These are phyloP conservation scores for Backusella mclennaniae DNA, from an alignment of 192 early-diverging fungal species.

Conservation along the genomic window DNA sequence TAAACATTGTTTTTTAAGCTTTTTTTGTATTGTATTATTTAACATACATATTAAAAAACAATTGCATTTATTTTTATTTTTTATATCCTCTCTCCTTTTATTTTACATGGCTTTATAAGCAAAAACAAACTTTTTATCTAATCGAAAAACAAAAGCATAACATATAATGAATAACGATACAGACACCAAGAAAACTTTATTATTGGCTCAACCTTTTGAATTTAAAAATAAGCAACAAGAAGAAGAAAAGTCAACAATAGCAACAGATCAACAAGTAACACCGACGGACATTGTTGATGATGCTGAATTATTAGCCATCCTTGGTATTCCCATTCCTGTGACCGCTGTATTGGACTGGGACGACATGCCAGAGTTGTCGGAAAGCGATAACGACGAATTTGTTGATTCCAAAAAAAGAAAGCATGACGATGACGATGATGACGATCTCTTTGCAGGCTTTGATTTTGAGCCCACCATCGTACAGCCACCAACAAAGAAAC, in stretches of 20 bases:
- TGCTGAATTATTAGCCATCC: slow-evolving; percentile 21
- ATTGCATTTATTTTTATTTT: background rate
- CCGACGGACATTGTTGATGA: slow-evolving; percentile 22
- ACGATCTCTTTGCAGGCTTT: slow-evolving; percentile 18
- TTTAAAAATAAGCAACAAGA: background rate
- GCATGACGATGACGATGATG: slow-evolving; percentile 14
- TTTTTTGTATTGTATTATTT: background rate
- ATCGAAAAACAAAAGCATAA: background rate
- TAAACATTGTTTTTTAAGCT: slow-evolving; percentile 4
- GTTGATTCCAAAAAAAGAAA: slow-evolving; percentile 3
- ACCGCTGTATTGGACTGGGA: slow-evolving; percentile 19
- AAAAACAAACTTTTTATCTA: background rate
- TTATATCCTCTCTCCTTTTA: background rate
- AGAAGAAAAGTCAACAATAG: background rate
- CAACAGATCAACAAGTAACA: slow-evolving; percentile 2
- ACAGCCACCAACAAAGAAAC: background rate
- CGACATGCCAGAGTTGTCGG: slow-evolving; percentile 26
- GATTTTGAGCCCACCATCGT: slow-evolving; percentile 24
- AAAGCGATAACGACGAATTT: slow-evolving; percentile 20
- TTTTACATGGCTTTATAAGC: background rate
- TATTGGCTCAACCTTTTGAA: background rate
- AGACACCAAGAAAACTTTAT: background rate
- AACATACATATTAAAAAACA: background rate
- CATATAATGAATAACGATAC: background rate
- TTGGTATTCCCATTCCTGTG: slow-evolving; percentile 7